These are phyloP conservation scores for Rhododendron williamsianum DNA, from an alignment of 148 eudicot species.

Conservation along the genomic window DNA sequence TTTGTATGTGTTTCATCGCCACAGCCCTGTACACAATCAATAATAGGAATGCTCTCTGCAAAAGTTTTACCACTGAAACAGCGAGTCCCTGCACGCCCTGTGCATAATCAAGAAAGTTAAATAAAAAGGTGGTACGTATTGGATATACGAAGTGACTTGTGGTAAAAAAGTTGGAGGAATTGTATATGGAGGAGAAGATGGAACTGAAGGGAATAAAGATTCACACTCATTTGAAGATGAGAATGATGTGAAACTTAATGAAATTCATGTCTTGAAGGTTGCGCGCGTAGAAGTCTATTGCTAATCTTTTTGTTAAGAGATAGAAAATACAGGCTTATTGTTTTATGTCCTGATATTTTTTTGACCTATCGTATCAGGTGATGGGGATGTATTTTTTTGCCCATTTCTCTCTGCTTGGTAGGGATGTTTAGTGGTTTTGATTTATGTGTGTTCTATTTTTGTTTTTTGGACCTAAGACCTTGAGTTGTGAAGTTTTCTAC, in stretches of 20 bases:
- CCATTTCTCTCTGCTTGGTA: not conserved
- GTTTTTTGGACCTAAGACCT: not conserved
- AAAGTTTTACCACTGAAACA: not conserved
- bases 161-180: not conserved
- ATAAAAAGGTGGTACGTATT: not conserved
- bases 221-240: not conserved
- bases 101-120: not conserved
- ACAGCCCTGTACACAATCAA: not conserved
- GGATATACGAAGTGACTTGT: not conserved
- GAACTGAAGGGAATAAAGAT: not conserved
- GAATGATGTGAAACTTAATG: not conserved
- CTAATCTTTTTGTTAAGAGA: not conserved
- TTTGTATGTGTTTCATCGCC: not conserved
- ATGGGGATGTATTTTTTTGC: not conserved
- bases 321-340: not conserved
- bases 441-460: not conserved
- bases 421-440: not conserved
- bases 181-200: not conserved
- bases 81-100: not conserved
- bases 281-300: not conserved
- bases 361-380: not conserved
- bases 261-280: not conserved
- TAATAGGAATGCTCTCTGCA: not conserved
- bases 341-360: not conserved
- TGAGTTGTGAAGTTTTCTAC: not conserved